phyloP scores from a whole-genome alignment of 1,284 basidiomycete species.

The Gomphus bonarii region DNA sequence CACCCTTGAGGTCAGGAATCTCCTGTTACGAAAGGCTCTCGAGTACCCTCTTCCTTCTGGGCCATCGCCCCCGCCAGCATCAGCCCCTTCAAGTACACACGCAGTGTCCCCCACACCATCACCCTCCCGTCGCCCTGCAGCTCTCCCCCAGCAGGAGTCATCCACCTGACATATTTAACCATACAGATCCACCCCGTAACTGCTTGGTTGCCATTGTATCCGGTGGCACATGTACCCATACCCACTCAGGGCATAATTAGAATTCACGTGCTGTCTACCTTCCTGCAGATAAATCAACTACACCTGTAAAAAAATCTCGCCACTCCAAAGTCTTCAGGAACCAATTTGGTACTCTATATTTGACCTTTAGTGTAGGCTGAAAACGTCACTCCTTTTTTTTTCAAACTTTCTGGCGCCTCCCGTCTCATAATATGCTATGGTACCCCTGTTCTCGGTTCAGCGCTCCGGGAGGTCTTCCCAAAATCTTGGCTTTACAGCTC shows the following conservation, averaged over 20 bases:
- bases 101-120: background rate
- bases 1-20: constrained; percentile 33
- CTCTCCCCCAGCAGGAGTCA: background rate
- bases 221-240: background rate
- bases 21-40: constrained; percentile 43
- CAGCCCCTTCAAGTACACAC: background rate
- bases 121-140: background rate
- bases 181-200: background rate
- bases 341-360: background rate
- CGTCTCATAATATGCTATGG: background rate
- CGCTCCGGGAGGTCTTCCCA: background rate
- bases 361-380: background rate
- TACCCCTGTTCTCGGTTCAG: background rate
- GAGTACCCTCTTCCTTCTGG: constrained; percentile 28
- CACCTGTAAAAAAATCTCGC: background rate
- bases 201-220: background rate
- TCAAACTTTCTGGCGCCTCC: background rate
- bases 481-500: background rate
- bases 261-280: background rate
- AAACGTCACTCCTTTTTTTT: background rate
- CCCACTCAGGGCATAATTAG: background rate
- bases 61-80: background rate
- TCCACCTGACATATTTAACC: background rate
- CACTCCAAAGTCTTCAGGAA: background rate
- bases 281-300: background rate